Percentiles rank a stretch among this genome's conserved stretches.
Evolutionary conservation across 1,139 yeast genomes (phyloP).

Genomic region (Yamadazyma epiphylla): DNA sequence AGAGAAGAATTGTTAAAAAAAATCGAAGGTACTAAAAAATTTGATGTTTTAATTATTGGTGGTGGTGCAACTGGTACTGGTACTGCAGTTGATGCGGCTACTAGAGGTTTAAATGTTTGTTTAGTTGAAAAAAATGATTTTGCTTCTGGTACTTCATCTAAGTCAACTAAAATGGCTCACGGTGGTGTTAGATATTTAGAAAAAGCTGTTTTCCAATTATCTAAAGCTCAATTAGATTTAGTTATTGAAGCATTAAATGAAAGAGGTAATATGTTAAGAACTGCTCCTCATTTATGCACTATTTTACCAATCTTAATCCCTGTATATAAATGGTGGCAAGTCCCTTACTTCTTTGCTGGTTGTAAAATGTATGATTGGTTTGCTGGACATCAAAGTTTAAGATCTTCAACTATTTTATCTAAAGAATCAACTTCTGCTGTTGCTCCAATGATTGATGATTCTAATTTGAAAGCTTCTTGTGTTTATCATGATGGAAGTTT

Average conservation of each 20-base stretch:
- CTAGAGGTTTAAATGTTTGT: constrained; percentile 88
- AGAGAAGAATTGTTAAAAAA: constrained; percentile 31
- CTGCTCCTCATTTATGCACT: constrained; percentile 89
- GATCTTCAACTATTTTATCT: constrained; percentile 71
- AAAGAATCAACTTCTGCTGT: constrained; percentile 65
- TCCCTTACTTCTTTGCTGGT: constrained; percentile 91
- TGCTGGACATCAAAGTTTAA: constrained; percentile 86
- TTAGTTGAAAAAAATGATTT: constrained; percentile 84
- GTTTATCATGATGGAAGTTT: constrained; percentile 95
- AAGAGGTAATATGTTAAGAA: constrained; percentile 82
- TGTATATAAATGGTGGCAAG: constrained; percentile 93
- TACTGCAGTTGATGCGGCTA: constrained; percentile 85
- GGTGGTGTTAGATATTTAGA: constrained; percentile 96
- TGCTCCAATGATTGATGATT: constrained; percentile 85
- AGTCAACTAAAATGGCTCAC: constrained; percentile 96
- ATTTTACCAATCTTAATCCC: constrained; percentile 94
- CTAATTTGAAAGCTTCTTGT: constrained; percentile 81
- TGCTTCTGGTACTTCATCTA: constrained; percentile 89
- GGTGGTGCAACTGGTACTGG: constrained; percentile 98
- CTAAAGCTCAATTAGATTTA: constrained; percentile 85
- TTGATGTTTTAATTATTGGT: constrained; percentile 82
- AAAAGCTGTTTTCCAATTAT: constrained; percentile 87
- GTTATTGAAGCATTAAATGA: constrained; percentile 94
- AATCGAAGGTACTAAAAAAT: constrained; percentile 40
- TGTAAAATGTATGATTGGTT: constrained; percentile 90